Conservation (phyloP, 768 basidiomycete genomes). For the Cystofilobasidium bisporidii region DNA sequence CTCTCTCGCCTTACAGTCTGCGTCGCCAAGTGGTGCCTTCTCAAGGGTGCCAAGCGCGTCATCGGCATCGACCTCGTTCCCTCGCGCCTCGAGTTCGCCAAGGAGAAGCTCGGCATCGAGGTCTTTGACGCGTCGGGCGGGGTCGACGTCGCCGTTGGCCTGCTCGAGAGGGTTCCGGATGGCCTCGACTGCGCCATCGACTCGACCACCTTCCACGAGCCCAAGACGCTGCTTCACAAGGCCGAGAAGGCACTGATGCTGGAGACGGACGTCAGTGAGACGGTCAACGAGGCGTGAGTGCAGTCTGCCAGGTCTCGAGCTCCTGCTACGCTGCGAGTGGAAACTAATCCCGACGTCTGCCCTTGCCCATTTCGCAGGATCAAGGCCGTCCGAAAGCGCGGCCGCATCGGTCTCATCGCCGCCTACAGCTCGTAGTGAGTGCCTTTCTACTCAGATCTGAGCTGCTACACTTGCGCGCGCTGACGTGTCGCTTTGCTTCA, state of each 20-base stretch:
- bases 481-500: neutral
- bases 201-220: conserved; percentile 55
- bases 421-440: conserved; percentile 45
- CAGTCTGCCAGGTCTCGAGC: neutral
- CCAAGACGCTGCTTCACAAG: conserved; percentile 56
- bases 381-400: conserved; percentile 49
- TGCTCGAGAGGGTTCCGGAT: conserved; percentile 54
- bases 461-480: no score
- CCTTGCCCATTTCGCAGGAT: conserved; percentile 31
- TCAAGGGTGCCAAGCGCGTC: conserved; percentile 60
- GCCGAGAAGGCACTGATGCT: conserved; percentile 46
- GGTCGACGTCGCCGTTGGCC: conserved; percentile 47
- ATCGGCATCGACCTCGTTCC: conserved; percentile 61
- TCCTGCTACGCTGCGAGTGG: no score
- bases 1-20: conserved; percentile 40
- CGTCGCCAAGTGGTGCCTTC: conserved; percentile 51
- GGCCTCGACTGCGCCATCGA: conserved; percentile 45
- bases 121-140: conserved; percentile 52
- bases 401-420: conserved; percentile 54
- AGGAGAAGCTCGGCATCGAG: conserved; percentile 47
- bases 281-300: conserved; percentile 45
- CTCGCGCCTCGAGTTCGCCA: conserved; percentile 47
- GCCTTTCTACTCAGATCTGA: no score
- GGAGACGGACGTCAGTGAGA: conserved; percentile 66
- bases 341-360: neutral